Conservation (phyloP, 345 rosid genomes). For the Eucalyptus virginea region DNA sequence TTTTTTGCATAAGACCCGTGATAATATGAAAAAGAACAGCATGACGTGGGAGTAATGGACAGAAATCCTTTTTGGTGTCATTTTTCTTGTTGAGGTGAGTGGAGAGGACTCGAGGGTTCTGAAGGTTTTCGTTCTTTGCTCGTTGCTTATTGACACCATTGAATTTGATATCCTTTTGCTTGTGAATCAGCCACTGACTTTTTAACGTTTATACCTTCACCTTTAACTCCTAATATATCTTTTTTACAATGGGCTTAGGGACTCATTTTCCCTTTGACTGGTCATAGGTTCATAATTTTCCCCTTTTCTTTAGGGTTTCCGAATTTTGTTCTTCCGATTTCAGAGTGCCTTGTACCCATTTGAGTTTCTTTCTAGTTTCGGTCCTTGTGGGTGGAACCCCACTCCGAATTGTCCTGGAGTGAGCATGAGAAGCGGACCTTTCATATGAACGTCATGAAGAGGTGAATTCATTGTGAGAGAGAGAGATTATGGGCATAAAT, state of each 20-base stretch:
- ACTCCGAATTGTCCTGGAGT: neutral
- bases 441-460: neutral
- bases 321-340: neutral
- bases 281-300: neutral
- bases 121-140: too few relatives aligned
- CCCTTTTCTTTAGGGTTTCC: neutral
- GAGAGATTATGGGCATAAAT: too few relatives aligned
- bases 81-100: too few relatives aligned
- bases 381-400: neutral
- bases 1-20: too few relatives aligned
- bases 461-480: neutral
- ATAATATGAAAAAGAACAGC: too few relatives aligned
- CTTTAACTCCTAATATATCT: neutral
- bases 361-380: neutral
- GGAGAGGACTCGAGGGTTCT: too few relatives aligned
- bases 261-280: neutral
- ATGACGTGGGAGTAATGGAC: too few relatives aligned
- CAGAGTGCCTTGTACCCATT: neutral
- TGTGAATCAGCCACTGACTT: neutral
- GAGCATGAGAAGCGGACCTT: neutral
- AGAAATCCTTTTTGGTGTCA: too few relatives aligned
- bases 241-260: neutral
- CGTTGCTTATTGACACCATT: too few relatives aligned
- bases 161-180: neutral
- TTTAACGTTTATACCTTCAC: neutral